A percentile compares a stretch with the other conserved stretches of the same genome.
These are phyloP conservation scores for Ophiocordyceps camponoti-rufipedis DNA, from an alignment of 2,329 filamentous ascomycete species.

Conservation along the genomic window DNA sequence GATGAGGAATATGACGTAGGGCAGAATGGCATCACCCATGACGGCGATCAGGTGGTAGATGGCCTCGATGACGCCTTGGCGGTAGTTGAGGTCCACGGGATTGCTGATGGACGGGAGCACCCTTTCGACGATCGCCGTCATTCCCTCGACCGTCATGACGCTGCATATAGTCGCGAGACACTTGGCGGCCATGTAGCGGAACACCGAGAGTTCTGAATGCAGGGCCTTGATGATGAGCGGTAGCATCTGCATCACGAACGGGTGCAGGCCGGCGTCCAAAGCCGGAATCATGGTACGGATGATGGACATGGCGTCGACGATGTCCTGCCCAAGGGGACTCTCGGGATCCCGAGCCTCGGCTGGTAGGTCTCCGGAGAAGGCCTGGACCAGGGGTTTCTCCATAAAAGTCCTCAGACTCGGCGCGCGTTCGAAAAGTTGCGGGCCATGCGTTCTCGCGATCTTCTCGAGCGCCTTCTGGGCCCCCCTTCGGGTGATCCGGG, in stretches of 20 bases:
- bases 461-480: conserved; percentile 91
- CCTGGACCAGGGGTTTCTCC: conserved; percentile 57
- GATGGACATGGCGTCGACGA: conserved; percentile 85
- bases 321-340: conserved; percentile 67
- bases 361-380: conserved; percentile 57
- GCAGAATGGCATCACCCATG: conserved; percentile 90
- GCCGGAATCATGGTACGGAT: conserved; percentile 89
- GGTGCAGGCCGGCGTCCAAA: conserved; percentile 53
- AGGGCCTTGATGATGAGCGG: conserved; percentile 76
- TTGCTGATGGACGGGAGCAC: conserved; percentile 87
- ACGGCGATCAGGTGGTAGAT: conserved; percentile 96
- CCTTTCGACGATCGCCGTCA: conserved; percentile 88
- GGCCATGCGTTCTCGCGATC: conserved; percentile 61
- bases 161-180: conserved; percentile 96
- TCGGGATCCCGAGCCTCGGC: conserved; percentile 55
- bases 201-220: conserved; percentile 74
- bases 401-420: conserved; percentile 70
- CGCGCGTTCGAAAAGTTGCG: conserved; percentile 60
- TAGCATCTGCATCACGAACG: conserved; percentile 68
- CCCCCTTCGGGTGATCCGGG: conserved; percentile 76
- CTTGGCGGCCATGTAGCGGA: conserved; percentile 92
- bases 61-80: conserved; percentile 86
- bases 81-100: conserved; percentile 67
- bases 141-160: conserved; percentile 83
- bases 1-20: conserved; percentile 97